phyloP scores from a whole-genome alignment of 139 green algal genomes.

The Pycnococcus provasolii region DNA sequence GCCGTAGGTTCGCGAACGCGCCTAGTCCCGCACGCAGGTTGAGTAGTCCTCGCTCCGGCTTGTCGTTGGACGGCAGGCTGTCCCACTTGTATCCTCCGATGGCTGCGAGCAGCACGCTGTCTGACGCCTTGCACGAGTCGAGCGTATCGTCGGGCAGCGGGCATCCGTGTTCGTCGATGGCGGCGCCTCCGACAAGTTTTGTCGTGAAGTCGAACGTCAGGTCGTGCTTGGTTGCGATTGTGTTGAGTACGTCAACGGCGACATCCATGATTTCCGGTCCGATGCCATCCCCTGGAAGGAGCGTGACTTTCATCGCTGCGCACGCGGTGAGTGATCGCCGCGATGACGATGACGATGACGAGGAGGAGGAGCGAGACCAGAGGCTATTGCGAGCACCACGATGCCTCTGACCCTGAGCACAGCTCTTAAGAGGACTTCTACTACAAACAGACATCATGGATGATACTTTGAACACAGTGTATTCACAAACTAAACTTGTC shows the following conservation, averaged over 20 bases:
- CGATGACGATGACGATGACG: too few relatives aligned
- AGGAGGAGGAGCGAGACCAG: too few relatives aligned
- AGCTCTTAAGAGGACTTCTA: too few relatives aligned
- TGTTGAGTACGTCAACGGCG: slow-evolving; percentile 57
- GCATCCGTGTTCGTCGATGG: slow-evolving; percentile 77
- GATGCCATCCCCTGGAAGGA: slow-evolving; percentile 93
- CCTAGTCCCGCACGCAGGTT: slow-evolving; percentile 74
- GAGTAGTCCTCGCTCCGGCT: slow-evolving; percentile 86
- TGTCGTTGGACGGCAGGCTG: slow-evolving; percentile 56
- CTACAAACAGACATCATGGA: too few relatives aligned
- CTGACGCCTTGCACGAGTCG: slow-evolving; percentile 60
- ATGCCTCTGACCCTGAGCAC: too few relatives aligned
- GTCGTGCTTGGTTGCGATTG: slow-evolving; percentile 27
- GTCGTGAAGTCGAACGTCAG: slow-evolving; percentile 66
- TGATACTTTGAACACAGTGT: too few relatives aligned
- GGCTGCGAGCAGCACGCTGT: slow-evolving; percentile 85
- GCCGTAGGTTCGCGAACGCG: slow-evolving; percentile 92
- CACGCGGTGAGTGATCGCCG: too few relatives aligned
- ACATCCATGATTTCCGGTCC: slow-evolving; percentile 91
- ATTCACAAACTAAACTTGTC: too few relatives aligned
- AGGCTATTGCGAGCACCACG: too few relatives aligned
- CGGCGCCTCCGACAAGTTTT: slow-evolving; percentile 80
- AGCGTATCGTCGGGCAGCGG: slow-evolving; percentile 81
- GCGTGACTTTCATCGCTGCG: slow-evolving; percentile 44
- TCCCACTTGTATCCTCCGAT: slow-evolving; percentile 94